Evolutionary conservation across 768 basidiomycete genomes (phyloP), one percentile per base, ranked within the genome.

Genomic region (Coprinopsis cinerea): DNA sequence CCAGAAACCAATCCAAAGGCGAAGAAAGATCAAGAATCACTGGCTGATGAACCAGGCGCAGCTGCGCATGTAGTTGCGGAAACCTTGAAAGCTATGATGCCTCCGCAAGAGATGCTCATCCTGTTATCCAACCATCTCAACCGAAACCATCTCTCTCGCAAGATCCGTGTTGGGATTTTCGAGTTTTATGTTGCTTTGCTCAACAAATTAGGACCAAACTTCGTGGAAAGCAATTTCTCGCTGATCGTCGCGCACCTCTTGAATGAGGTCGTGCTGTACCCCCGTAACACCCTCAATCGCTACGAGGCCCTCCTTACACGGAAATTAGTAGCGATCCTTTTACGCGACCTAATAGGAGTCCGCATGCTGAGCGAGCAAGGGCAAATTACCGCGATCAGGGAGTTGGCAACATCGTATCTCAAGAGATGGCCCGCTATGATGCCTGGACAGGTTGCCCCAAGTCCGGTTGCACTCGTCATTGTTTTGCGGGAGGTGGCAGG

Each of bases 341-440:
- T 97, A 24, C 74, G 92, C 44, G 91, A 96, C 57, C 75, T 97
- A 23, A 82, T 99, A 37, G 92, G 90, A 1, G 82, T 88, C 1
- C 72, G 94, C 52, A 85, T 96, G 77, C 67, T 98, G 55, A 88
- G 88, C 52, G 95, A 99, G 60, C 90, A 92, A 61, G 94, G 88
- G 0, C 95, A 98, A 65, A 94, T 98, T 40, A 72, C 74, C 23
- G 94, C 94, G 1, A 88, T 96, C 27, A 83, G 88, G 57, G 94
- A 96, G 56, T 70, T 96, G 35, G 83, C 89, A 0, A 83, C 74
- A 28, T 72, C 77, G 3, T 96, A 92, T 62, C 70, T 96, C 52
- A 92, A 88, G 64, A 78, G 90, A 46, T 97, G 92, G 92, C 92
- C 93, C 1, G 86, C 91, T 0, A 79, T 95, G 67, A 83, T 97